Percentiles rank a stretch among this genome's conserved stretches.
These are phyloP conservation scores for Exutisphaerella laricina DNA, from an alignment of 2,329 filamentous ascomycete species.

Conservation along the genomic window DNA sequence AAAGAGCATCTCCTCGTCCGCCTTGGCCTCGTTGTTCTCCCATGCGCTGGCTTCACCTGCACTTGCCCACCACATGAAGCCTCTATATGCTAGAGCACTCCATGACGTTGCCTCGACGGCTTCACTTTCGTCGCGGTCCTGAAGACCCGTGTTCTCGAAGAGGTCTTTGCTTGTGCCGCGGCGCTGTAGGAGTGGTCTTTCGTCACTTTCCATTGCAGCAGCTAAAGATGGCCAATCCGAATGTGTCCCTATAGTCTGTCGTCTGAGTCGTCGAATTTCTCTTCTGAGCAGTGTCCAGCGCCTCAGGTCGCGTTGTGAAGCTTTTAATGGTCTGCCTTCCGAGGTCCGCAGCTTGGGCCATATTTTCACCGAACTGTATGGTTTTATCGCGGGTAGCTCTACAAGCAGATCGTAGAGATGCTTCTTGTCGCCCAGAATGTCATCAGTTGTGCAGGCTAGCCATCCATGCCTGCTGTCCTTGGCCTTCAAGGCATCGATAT, in stretches of 20 bases:
- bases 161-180: constrained; percentile 19
- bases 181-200: constrained; percentile 20
- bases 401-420: constrained; percentile 86
- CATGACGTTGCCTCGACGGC: constrained; percentile 55
- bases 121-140: constrained; percentile 24
- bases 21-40: constrained; percentile 50
- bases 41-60: constrained; percentile 64
- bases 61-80: constrained; percentile 88
- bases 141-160: constrained; percentile 13
- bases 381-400: constrained; percentile 58
- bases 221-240: constrained; percentile 18
- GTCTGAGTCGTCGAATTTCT: constrained; percentile 20
- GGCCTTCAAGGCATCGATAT: constrained; percentile 73
- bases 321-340: constrained; percentile 66
- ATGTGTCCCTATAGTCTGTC: constrained; percentile 34
- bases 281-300: constrained; percentile 65
- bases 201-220: constrained; percentile 8
- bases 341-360: constrained; percentile 64
- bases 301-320: constrained; percentile 83
- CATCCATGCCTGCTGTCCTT: constrained; percentile 56
- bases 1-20: constrained; percentile 42
- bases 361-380: constrained; percentile 33
- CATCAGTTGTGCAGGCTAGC: constrained; percentile 95
- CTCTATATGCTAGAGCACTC: constrained; percentile 71
- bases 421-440: constrained; percentile 79